Evolutionary conservation across 306 rosid species (phyloP).

Genomic region (Sicyos edulis): DNA sequence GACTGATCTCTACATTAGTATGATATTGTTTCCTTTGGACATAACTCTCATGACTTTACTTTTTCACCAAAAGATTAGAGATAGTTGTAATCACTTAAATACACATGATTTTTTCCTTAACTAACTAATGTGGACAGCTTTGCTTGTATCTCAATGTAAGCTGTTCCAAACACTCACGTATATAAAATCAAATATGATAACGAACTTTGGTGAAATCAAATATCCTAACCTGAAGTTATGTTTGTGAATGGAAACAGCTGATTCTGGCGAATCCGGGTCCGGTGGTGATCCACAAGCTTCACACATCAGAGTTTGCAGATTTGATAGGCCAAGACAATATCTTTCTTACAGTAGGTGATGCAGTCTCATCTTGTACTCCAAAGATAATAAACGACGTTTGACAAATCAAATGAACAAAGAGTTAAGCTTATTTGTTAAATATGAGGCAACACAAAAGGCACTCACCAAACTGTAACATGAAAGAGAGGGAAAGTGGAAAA

Average conservation of each 20-base stretch:
- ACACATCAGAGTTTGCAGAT: conserved; percentile 46
- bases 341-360: conserved; percentile 84
- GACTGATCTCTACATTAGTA: too few relatives aligned
- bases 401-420: conserved; percentile 13
- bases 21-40: too few relatives aligned
- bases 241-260: conserved; percentile 42
- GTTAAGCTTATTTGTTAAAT: background rate
- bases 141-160: too few relatives aligned
- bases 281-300: conserved; percentile 77
- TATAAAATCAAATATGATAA: too few relatives aligned
- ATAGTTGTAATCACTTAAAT: too few relatives aligned
- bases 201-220: too few relatives aligned
- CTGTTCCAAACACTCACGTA: too few relatives aligned
- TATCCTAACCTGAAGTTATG: too few relatives aligned
- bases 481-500: background rate
- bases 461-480: background rate
- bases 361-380: conserved; percentile 62
- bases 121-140: too few relatives aligned
- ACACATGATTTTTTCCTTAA: too few relatives aligned
- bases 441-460: conserved; percentile 7
- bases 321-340: conserved; percentile 66
- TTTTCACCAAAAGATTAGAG: too few relatives aligned
- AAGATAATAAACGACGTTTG: conserved; percentile 50
- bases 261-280: conserved; percentile 90
- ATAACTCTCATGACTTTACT: too few relatives aligned